A percentile compares a stretch with the other conserved stretches of the same genome.
These are phyloP conservation scores for Allium sativum DNA, from an alignment of 106 monocot species.

Conservation along the genomic window DNA sequence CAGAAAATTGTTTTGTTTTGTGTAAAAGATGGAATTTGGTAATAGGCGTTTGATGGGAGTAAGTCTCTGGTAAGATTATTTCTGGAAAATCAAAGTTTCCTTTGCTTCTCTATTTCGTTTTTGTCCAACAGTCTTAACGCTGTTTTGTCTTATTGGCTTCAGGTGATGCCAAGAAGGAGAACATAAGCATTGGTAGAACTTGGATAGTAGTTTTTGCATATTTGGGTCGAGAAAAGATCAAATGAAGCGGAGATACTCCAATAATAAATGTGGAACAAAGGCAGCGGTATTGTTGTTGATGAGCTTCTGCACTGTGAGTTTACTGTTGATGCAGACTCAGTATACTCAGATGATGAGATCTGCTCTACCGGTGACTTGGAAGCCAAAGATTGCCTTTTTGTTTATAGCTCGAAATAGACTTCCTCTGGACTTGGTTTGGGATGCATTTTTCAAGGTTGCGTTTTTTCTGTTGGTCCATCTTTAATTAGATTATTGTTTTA, in stretches of 20 bases:
- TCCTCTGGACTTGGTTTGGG: constrained; percentile 79
- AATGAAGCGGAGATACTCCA: constrained; percentile 58
- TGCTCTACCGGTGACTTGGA: not conserved
- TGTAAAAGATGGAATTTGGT: too few species aligned
- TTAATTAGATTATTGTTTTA: not conserved
- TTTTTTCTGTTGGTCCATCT: not conserved
- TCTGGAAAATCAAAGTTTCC: too few species aligned
- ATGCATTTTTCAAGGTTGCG: constrained; percentile 68
- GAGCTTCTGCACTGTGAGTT: constrained; percentile 29
- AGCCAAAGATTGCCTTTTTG: constrained; percentile 73
- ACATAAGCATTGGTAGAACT: too few species aligned
- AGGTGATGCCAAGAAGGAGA: too few species aligned
- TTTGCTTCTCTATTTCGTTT: too few species aligned
- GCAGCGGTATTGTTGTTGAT: constrained; percentile 21
- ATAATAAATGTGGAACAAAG: constrained; percentile 19
- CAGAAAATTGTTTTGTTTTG: too few species aligned
- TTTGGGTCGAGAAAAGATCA: constrained; percentile 3
- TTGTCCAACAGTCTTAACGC: too few species aligned
- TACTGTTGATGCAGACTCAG: constrained; percentile 27
- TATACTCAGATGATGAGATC: constrained; percentile 10
- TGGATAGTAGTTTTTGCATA: not conserved
- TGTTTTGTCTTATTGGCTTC: too few species aligned
- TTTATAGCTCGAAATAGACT: constrained; percentile 87
- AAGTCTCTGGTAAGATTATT: too few species aligned
- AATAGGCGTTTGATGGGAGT: too few species aligned